A percentile compares a stretch with the other conserved stretches of the same genome.
phyloP scores from a whole-genome alignment of 306 rosid genomes.

The Fragaria iinumae region DNA sequence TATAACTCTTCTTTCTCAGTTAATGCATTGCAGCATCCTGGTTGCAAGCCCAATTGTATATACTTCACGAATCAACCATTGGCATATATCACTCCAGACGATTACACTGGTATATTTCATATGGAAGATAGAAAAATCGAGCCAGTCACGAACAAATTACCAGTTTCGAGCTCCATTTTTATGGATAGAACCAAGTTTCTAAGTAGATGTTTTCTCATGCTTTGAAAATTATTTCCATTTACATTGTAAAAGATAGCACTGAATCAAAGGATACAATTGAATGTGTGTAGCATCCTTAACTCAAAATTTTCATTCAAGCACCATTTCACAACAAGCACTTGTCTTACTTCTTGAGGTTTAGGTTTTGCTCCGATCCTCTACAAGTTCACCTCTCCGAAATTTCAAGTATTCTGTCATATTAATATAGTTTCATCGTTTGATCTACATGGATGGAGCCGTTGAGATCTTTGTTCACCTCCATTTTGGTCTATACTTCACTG shows the following conservation, averaged over 20 bases:
- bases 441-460: background rate
- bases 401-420: too few species aligned
- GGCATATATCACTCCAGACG: background rate
- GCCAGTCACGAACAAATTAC: background rate
- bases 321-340: too few species aligned
- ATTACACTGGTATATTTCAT: background rate
- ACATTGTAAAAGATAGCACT: background rate
- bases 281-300: too few species aligned
- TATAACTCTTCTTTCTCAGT: slow-evolving; percentile 2
- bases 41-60: background rate
- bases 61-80: background rate
- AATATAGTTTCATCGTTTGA: background rate
- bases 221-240: too few species aligned
- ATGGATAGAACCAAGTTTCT: background rate
- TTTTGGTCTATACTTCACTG: background rate
- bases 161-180: background rate
- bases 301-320: too few species aligned
- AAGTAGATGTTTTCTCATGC: background rate
- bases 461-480: background rate
- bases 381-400: too few species aligned
- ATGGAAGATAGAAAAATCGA: background rate
- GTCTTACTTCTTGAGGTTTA: too few species aligned
- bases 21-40: background rate
- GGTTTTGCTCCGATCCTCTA: too few species aligned
- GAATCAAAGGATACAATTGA: too few species aligned